Evolutionary conservation across 208 protist species (phyloP).

Genomic region (Angomonas deanei): DNA sequence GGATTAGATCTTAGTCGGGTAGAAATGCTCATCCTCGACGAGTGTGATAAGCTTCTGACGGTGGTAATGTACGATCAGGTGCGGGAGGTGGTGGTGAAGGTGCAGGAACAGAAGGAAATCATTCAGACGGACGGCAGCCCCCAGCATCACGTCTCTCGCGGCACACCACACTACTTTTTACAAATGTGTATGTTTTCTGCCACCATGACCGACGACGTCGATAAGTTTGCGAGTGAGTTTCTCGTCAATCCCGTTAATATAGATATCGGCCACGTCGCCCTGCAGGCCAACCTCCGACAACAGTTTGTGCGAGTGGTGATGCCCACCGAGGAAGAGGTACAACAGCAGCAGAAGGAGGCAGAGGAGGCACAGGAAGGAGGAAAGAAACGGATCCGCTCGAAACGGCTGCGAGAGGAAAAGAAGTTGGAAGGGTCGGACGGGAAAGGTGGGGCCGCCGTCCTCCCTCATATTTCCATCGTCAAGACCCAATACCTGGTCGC

Average conservation of each 20-base stretch:
- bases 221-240: conserved; percentile 80
- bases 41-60: conserved; percentile 98
- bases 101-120: conserved; percentile 41
- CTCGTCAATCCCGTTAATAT: conserved; percentile 83
- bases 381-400: conserved; percentile 15
- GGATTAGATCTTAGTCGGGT: conserved; percentile 87
- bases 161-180: background rate
- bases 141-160: background rate
- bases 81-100: conserved; percentile 90
- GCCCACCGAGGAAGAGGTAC: conserved; percentile 2
- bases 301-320: conserved; percentile 83
- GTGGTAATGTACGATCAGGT: conserved; percentile 98
- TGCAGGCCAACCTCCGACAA: conserved; percentile 82
- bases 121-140: background rate
- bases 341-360: conserved; percentile 31
- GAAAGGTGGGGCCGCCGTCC: conserved; percentile 5
- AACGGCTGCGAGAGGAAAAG: conserved; percentile 43
- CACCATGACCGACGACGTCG: conserved; percentile 88
- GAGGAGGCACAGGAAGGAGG: conserved; percentile 39
- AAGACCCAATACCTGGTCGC: conserved; percentile 81
- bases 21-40: conserved; percentile 94
- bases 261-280: conserved; percentile 86
- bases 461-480: conserved; percentile 55
- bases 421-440: conserved; percentile 26
- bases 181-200: conserved; percentile 70